Evolutionary conservation across 148 eudicot genomes (phyloP).

Genomic region (Heliamphora exappendiculata): DNA sequence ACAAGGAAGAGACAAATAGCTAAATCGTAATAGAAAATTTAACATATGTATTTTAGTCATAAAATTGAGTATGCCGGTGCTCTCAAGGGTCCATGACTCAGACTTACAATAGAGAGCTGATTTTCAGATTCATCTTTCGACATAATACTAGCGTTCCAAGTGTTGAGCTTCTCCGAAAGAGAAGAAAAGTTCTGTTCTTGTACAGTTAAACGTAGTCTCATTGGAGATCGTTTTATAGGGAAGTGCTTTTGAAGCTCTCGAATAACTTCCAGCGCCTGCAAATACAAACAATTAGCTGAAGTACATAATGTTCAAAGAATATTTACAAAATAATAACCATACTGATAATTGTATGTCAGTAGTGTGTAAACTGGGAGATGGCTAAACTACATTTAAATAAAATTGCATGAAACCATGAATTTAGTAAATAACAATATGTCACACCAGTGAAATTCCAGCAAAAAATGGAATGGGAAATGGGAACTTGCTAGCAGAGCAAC

Average conservation of each 20-base stretch:
- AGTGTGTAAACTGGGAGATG: background rate
- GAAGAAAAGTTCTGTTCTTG: constrained; percentile 39
- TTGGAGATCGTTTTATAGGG: constrained; percentile 85
- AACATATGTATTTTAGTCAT: background rate
- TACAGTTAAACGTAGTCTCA: constrained; percentile 61
- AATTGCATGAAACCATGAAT: background rate
- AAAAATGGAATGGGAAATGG: background rate
- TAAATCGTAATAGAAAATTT: background rate
- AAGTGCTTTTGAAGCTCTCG: constrained; percentile 24
- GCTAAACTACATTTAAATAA: background rate
- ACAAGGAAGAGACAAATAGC: constrained; percentile 5
- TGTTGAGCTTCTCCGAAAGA: constrained; percentile 50
- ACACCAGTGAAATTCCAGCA: background rate
- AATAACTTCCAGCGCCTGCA: constrained; percentile 7
- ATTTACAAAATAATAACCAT: background rate
- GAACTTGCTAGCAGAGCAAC: background rate
- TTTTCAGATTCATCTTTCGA: constrained; percentile 69
- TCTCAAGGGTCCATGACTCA: background rate
- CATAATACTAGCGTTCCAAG: constrained; percentile 54
- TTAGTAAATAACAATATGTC: background rate
- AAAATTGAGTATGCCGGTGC: background rate
- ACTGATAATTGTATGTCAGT: background rate
- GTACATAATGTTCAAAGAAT: background rate
- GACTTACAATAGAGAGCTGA: constrained; percentile 73
- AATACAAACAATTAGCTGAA: background rate